Conservation (phyloP, 306 rosid genomes). For the Quercus cerris region DNA sequence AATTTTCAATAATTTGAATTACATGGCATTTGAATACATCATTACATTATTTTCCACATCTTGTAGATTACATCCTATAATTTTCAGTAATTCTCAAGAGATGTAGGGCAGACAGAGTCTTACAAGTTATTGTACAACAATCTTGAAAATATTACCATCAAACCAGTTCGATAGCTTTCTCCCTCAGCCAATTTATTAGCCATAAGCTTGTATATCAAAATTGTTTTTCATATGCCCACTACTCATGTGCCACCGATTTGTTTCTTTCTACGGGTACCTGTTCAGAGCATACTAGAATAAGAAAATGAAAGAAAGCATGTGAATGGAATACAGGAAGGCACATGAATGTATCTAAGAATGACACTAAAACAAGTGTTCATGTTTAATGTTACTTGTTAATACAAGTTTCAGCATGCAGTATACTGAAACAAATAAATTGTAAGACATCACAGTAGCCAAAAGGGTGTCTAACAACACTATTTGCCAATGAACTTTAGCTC, state of each 20-base stretch:
- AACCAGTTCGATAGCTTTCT: conserved; percentile 7
- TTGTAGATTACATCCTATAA: background rate
- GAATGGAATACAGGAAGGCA: conserved; percentile 1
- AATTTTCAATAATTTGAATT: background rate
- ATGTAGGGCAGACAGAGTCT: background rate
- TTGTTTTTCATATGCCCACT: background rate
- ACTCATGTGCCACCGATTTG: conserved; percentile 23
- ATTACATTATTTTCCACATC: background rate
- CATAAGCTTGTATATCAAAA: background rate
- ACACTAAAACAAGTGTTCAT: too few relatives aligned
- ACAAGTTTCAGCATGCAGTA: too few relatives aligned
- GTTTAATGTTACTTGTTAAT: too few relatives aligned
- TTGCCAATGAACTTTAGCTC: too few relatives aligned
- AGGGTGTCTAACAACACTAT: too few relatives aligned
- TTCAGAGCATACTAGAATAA: conserved; percentile 26
- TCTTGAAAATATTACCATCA: background rate
- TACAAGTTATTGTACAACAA: background rate
- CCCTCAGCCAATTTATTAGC: background rate
- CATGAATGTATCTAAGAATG: background rate
- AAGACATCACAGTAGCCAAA: too few relatives aligned
- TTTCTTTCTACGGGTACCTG: conserved; percentile 49
- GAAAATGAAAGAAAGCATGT: background rate
- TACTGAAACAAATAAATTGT: background rate
- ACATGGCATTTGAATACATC: background rate
- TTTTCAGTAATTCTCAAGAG: background rate